A percentile compares a stretch with the other conserved stretches of the same genome.
Evolutionary conservation across 2,329 filamentous ascomycete genomes (phyloP).

Genomic region (Hypomyces rosellus): DNA sequence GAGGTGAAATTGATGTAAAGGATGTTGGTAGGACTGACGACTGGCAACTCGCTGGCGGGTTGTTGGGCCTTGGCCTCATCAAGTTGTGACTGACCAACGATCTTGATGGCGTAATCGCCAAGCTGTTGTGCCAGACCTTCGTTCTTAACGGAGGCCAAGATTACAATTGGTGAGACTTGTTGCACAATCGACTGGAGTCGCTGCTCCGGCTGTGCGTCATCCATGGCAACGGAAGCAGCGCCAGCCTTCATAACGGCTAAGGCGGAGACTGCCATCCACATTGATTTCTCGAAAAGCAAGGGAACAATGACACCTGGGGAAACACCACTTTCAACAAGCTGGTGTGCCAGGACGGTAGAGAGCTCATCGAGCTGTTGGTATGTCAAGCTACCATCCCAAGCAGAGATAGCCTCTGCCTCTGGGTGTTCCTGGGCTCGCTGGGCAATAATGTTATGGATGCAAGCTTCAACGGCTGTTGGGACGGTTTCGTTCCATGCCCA

Average conservation of each 20-base stretch:
- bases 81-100: background rate
- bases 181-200: too few species aligned
- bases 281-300: conserved; percentile 27
- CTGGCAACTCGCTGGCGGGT: background rate
- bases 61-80: too few species aligned
- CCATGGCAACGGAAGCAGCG: conserved; percentile 27
- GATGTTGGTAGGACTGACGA: background rate
- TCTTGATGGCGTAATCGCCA: background rate
- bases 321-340: background rate
- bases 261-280: conserved; percentile 24
- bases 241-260: conserved; percentile 28
- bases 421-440: background rate
- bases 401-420: conserved; percentile 3
- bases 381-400: conserved; percentile 9
- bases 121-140: conserved; percentile 11
- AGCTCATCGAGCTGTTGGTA: conserved; percentile 3
- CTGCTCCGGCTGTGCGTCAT: conserved; percentile 6
- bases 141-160: too few species aligned
- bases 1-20: conserved; percentile 6
- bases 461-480: background rate
- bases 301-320: conserved; percentile 20
- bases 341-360: background rate
- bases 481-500: conserved; percentile 9
- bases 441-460: conserved; percentile 4
- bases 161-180: too few species aligned